Evolutionary conservation across 169 alveolate genomes (phyloP), one percentile per base, ranked within the genome.

Genomic region (Plasmodium sp.): DNA sequence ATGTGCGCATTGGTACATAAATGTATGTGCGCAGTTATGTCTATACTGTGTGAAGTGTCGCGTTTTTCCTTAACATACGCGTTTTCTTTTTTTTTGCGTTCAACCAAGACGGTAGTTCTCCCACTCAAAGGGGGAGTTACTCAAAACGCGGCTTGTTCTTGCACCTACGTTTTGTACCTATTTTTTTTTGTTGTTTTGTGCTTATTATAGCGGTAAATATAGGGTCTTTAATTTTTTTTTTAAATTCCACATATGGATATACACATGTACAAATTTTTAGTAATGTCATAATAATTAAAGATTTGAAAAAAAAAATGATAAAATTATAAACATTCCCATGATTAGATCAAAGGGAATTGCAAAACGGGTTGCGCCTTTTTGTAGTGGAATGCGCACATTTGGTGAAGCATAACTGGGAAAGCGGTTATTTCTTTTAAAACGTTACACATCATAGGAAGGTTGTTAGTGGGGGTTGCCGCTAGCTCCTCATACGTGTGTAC

Each of bases 1-100:
- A 67, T 67, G 83, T 81, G 41, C 81, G 3, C 4, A 83, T 56
- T n/a, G 22, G 48, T 83, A 83, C 67, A 62, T 36, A 83, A 62
- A 10, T 67, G 45, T 83, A 39, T 83, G 16, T 83, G 73, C 34
- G 12, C 43, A 54, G n/a, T 6, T 83, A 62, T 83, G 27, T 83
- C 16, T 83, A 41, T 27, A 43, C 54, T 31, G 67, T 36, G 14
- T 79, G 45, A 7, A 18, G 22, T 79, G 54, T 79, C 2, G 67
- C 9, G 14, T 43, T 7, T 79, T 79, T 41, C 41, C 54, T 39
- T 18, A 77, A 77, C 39, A 31, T 67, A 7, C 12, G 43, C 62
- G 2, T 51, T 22, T 27, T 22, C 12, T 45, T 12, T 48, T 67
- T 22, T 67, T 67, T 67, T 22, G n/a, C 33, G n/a, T 67, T 27